These are phyloP conservation scores for Coniella lustricola DNA, from an alignment of 2,329 filamentous ascomycete species.

Conservation along the genomic window DNA sequence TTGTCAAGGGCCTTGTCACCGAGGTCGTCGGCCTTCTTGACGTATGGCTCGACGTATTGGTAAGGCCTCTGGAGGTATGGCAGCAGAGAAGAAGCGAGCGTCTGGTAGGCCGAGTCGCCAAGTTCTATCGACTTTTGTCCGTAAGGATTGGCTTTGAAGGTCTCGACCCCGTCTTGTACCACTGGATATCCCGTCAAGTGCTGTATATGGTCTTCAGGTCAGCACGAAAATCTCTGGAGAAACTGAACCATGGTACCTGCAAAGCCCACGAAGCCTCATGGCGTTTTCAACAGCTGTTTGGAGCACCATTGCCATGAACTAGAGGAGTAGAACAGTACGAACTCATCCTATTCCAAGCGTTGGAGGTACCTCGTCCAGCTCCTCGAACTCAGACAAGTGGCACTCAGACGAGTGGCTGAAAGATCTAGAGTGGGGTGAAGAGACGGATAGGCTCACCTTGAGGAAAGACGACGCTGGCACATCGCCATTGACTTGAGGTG, in stretches of 20 bases:
- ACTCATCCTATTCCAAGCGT: no score
- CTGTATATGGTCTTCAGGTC: conserved; percentile 36
- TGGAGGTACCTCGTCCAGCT: background rate
- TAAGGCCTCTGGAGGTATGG: conserved; percentile 75
- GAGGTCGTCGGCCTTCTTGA: conserved; percentile 71
- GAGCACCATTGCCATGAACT: no score
- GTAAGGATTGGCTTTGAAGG: conserved; percentile 74
- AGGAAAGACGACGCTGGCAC: conserved; percentile 42
- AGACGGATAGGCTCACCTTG: conserved; percentile 31
- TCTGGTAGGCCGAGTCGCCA: conserved; percentile 66
- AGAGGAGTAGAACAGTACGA: no score
- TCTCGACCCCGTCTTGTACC: conserved; percentile 68
- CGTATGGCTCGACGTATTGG: conserved; percentile 76
- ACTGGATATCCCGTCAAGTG: conserved; percentile 81
- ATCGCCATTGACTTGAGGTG: conserved; percentile 45
- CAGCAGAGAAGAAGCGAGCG: conserved; percentile 69
- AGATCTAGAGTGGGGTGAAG: background rate
- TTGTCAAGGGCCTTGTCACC: conserved; percentile 64
- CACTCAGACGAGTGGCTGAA: no score
- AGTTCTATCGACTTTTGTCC: conserved; percentile 77
- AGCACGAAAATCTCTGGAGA: background rate
- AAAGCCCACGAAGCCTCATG: no score
- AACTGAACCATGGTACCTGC: no score
- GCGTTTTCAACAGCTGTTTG: no score
- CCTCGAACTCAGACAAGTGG: background rate